A percentile compares a stretch with the other conserved stretches of the same genome.
Conservation (phyloP, 2,329 filamentous ascomycete species). For the Colletotrichum plurivorum region DNA sequence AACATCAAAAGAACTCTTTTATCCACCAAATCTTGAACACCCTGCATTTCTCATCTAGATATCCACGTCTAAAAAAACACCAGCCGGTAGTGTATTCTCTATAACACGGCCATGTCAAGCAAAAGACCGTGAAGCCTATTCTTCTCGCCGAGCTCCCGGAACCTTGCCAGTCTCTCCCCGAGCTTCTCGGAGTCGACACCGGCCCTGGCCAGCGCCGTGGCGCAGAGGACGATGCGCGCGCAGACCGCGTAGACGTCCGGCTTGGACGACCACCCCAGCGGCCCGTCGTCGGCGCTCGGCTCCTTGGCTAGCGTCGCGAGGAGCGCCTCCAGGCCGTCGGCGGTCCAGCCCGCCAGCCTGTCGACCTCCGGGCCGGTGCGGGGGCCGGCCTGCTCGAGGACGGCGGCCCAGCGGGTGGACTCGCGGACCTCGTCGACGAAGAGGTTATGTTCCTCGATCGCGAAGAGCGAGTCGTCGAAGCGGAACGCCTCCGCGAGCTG, state of each 20-base stretch:
- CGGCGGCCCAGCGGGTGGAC: slow-evolving; percentile 74
- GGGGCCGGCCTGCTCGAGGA: slow-evolving; percentile 54
- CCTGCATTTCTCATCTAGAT: not conserved
- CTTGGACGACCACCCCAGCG: slow-evolving; percentile 81
- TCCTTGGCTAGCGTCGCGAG: slow-evolving; percentile 43
- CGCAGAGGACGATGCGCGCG: slow-evolving; percentile 59
- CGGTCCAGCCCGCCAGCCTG: slow-evolving; percentile 62
- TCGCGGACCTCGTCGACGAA: slow-evolving; percentile 88
- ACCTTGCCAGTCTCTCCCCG: slow-evolving; percentile 17
- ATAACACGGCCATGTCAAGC: slow-evolving; percentile 32
- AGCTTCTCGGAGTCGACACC: not conserved
- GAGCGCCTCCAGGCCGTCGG: slow-evolving; percentile 63
- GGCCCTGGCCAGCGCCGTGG: slow-evolving; percentile 49
- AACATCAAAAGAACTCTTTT: not conserved
- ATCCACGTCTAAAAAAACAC: not conserved
- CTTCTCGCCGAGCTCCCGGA: slow-evolving; percentile 27
- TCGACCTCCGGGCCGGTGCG: slow-evolving; percentile 39
- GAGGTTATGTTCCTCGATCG: slow-evolving; percentile 93
- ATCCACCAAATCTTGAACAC: not conserved
- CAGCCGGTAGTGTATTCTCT: not conserved
- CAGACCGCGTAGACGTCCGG: slow-evolving; percentile 76
- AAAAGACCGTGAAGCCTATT: slow-evolving; percentile 40
- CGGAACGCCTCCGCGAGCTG: slow-evolving; percentile 63
- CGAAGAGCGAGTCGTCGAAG: slow-evolving; percentile 81
- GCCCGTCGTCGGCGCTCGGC: slow-evolving; percentile 65